Percentiles rank a stretch among this genome's conserved stretches.
Evolutionary conservation across 768 basidiomycete species (phyloP).

Genomic region (Lactarius quietus): DNA sequence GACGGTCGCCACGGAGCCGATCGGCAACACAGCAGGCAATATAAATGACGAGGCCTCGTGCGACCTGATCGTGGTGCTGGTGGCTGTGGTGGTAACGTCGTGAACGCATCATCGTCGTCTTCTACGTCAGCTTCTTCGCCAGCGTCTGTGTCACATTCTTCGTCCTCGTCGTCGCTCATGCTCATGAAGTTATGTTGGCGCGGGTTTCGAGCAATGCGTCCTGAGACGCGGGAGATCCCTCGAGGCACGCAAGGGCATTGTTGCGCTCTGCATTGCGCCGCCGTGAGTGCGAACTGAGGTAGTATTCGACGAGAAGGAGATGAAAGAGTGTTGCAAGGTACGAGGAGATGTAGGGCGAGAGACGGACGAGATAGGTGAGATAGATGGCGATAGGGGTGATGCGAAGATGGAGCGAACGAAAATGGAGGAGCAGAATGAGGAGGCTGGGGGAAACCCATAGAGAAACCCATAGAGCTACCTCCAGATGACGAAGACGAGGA

Average conservation of each 20-base stretch:
- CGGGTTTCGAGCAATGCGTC: constrained; percentile 26
- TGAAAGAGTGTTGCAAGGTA: constrained; percentile 22
- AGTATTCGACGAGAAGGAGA: constrained; percentile 24
- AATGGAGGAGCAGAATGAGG: constrained; percentile 14
- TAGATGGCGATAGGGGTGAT: constrained; percentile 24
- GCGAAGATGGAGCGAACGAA: constrained; percentile 17
- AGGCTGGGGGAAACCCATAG: neutral
- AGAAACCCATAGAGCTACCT: neutral
- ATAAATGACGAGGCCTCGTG: constrained; percentile 15
- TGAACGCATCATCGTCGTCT: constrained; percentile 32
- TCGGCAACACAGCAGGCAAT: constrained; percentile 5
- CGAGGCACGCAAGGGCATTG: constrained; percentile 57
- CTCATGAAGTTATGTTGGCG: constrained; percentile 57
- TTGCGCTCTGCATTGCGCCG: constrained; percentile 22
- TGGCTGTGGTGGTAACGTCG: constrained; percentile 15
- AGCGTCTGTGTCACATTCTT: constrained; percentile 29
- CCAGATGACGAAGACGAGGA: neutral
- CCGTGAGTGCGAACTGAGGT: constrained; percentile 23
- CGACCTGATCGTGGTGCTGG: constrained; percentile 8
- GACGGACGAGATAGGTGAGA: constrained; percentile 37
- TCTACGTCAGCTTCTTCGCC: constrained; percentile 28
- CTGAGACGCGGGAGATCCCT: constrained; percentile 44
- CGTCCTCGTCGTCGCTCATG: constrained; percentile 63
- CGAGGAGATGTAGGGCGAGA: constrained; percentile 25
- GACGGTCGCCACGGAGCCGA: neutral